Evolutionary conservation across 2,329 filamentous ascomycete genomes (phyloP).

Genomic region (Eutypella sp.): DNA sequence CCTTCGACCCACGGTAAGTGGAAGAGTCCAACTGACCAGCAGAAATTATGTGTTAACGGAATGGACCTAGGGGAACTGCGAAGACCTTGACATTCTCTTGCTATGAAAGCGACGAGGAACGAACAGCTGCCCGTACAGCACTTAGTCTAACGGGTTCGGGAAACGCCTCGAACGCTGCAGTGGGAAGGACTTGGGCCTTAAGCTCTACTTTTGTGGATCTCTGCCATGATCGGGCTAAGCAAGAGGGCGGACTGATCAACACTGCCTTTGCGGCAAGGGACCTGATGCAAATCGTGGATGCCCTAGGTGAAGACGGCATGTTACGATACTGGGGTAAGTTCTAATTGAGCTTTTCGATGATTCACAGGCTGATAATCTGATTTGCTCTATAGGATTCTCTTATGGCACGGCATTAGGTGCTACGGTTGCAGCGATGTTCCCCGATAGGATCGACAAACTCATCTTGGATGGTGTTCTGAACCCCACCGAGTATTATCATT

Average conservation of each 20-base stretch:
- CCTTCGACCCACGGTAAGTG: too few species aligned
- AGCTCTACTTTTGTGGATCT: constrained; percentile 6
- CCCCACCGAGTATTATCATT: constrained; percentile 28
- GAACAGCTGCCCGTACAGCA: background rate
- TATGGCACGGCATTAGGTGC: constrained; percentile 36
- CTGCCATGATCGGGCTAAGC: constrained; percentile 12
- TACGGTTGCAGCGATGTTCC: constrained; percentile 36
- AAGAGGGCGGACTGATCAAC: constrained; percentile 21
- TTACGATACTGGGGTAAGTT: constrained; percentile 31
- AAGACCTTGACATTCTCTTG: constrained; percentile 17
- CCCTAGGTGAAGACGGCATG: constrained; percentile 31
- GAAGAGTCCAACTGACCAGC: too few species aligned
- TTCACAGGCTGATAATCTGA: constrained; percentile 4
- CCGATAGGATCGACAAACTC: constrained; percentile 33
- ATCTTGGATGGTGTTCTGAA: constrained; percentile 34
- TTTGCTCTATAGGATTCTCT: constrained; percentile 26
- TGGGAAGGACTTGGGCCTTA: constrained; percentile 14
- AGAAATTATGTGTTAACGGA: too few species aligned
- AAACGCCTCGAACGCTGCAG: constrained; percentile 7
- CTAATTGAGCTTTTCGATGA: background rate
- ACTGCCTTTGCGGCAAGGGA: constrained; percentile 33
- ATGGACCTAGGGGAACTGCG: constrained; percentile 11
- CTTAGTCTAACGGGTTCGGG: background rate
- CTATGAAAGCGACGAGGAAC: constrained; percentile 3
- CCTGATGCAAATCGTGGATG: constrained; percentile 34